Conservation (phyloP, 2,329 filamentous ascomycete species). For the Cryphonectria nitschkei region DNA sequence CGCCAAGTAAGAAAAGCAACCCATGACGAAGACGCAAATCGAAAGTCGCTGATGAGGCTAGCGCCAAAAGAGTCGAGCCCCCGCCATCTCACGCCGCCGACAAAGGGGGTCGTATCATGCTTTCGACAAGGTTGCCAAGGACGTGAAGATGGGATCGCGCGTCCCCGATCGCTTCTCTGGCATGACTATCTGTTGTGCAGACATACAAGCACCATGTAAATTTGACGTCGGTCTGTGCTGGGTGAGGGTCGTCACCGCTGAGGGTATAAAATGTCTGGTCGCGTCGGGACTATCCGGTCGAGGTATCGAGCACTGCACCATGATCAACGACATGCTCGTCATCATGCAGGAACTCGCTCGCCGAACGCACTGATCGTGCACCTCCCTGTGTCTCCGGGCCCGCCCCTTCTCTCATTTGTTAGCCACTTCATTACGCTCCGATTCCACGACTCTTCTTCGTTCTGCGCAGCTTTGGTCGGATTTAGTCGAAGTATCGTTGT, state of each 20-base stretch:
- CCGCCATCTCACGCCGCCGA: conserved; percentile 15
- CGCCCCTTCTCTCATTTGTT: not conserved
- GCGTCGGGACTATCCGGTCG: not conserved
- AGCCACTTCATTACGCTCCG: not conserved
- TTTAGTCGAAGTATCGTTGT: not conserved
- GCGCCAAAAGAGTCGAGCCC: conserved; percentile 1
- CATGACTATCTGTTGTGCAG: not conserved
- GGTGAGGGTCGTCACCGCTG: not conserved
- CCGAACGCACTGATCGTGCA: no score
- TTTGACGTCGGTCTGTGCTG: not conserved
- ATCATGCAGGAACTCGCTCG: not conserved
- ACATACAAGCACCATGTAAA: not conserved
- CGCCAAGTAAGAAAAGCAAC: conserved; percentile 21
- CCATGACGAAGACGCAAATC: conserved; percentile 13
- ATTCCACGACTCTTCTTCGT: not conserved
- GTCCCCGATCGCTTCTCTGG: not conserved
- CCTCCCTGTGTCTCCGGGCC: not conserved
- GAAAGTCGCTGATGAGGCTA: conserved; percentile 1
- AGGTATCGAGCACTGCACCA: not conserved
- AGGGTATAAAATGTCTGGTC: not conserved
- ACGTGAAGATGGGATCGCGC: not conserved
- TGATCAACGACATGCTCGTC: not conserved
- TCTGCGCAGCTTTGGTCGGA: not conserved
- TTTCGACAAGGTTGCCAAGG: not conserved
- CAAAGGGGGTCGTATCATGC: conserved; percentile 3